phyloP scores from a whole-genome alignment of 2,329 filamentous ascomycete genomes.

The Scedosporium aurantiacum region DNA sequence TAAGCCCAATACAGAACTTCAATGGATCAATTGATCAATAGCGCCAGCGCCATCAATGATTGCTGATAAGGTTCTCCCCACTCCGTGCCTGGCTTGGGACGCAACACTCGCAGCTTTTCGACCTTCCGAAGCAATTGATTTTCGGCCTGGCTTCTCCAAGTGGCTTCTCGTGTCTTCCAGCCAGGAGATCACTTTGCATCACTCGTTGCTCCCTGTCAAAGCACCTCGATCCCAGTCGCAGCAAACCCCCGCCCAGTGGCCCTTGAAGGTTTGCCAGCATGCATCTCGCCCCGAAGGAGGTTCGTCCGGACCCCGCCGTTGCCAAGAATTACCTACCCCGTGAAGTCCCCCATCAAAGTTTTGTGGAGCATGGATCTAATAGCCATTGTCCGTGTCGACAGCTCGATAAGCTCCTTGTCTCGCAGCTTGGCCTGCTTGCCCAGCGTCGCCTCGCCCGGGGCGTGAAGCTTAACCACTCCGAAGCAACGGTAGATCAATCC shows the following conservation, averaged over 20 bases:
- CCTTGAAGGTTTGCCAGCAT: slow-evolving; percentile 17
- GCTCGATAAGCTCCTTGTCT: slow-evolving; percentile 94
- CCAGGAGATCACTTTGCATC: neutral
- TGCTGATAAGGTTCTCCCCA: too few relatives aligned
- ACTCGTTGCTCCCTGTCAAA: neutral
- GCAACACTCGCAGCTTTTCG: too few relatives aligned
- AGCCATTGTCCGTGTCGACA: slow-evolving; percentile 23
- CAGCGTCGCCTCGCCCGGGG: slow-evolving; percentile 81
- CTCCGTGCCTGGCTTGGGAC: too few relatives aligned
- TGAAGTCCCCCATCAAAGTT: neutral
- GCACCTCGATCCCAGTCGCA: neutral
- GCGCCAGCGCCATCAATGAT: too few relatives aligned
- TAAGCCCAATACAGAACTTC: too few relatives aligned
- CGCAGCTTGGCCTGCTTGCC: slow-evolving; percentile 76
- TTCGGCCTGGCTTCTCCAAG: too few relatives aligned
- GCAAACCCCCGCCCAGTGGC: neutral
- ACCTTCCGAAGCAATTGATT: too few relatives aligned
- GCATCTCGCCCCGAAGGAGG: slow-evolving; percentile 39
- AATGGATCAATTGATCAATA: too few relatives aligned
- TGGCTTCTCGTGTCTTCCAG: neutral
- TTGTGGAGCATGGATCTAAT: slow-evolving; percentile 9
- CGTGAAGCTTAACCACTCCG: slow-evolving; percentile 78
- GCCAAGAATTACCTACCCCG: neutral
- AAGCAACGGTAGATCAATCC: slow-evolving; percentile 56
- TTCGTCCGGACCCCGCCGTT: slow-evolving; percentile 16